phyloP scores from a whole-genome alignment of 495 filamentous ascomycete species.

The Tetracladium setigerum region DNA sequence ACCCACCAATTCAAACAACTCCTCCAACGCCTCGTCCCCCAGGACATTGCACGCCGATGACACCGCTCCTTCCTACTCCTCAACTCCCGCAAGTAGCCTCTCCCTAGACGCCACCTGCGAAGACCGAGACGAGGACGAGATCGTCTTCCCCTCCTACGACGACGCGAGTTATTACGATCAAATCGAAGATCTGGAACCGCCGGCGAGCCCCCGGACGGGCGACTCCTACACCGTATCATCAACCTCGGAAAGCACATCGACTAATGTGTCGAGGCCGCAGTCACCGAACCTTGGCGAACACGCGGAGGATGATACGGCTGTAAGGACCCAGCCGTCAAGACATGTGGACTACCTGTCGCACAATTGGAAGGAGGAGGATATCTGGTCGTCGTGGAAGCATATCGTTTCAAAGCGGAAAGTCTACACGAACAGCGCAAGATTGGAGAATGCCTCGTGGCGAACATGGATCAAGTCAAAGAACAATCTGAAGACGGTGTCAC shows the following conservation, averaged over 20 bases:
- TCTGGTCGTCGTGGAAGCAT: constrained; percentile 95
- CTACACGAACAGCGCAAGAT: constrained; percentile 69
- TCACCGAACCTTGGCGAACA: constrained; percentile 36
- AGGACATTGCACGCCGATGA: constrained; percentile 17
- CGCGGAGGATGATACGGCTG: constrained; percentile 79
- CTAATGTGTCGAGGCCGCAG: constrained; percentile 37
- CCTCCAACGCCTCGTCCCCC: constrained; percentile 14
- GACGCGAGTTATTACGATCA: constrained; percentile 36
- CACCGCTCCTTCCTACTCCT: constrained; percentile 17
- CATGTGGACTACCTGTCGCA: constrained; percentile 97
- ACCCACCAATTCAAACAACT: constrained; percentile 11
- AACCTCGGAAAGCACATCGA: constrained; percentile 34
- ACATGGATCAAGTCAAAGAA: constrained; percentile 92
- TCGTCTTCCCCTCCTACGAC: constrained; percentile 53
- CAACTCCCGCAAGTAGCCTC: constrained; percentile 54
- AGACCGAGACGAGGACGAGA: constrained; percentile 42
- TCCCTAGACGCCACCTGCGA: constrained; percentile 50
- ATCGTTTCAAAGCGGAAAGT: constrained; percentile 69
- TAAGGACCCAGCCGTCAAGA: constrained; percentile 68
- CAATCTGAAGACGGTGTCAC: constrained; percentile 64
- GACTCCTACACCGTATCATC: constrained; percentile 39
- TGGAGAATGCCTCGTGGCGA: constrained; percentile 97
- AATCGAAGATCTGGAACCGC: constrained; percentile 40
- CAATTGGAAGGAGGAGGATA: constrained; percentile 93
- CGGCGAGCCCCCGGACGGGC: constrained; percentile 33